These are phyloP conservation scores for Pharnaceum exiguum DNA, from an alignment of 148 eudicot genomes.

Conservation along the genomic window DNA sequence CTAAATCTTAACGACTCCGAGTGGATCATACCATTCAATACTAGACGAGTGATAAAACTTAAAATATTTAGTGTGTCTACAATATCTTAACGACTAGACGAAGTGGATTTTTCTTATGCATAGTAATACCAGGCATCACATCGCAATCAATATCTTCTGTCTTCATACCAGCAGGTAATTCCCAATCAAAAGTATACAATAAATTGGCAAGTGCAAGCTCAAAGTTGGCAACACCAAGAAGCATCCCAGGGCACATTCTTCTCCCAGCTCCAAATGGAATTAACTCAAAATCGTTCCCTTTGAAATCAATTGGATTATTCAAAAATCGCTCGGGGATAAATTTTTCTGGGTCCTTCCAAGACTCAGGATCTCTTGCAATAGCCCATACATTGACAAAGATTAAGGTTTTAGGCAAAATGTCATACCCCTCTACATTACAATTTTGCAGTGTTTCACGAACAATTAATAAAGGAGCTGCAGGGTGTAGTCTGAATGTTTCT, in stretches of 20 bases:
- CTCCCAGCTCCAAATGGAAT: constrained; percentile 43
- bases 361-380: constrained; percentile 30
- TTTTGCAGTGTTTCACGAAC: constrained; percentile 21
- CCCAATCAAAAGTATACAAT: constrained; percentile 37
- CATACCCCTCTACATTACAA: constrained; percentile 26
- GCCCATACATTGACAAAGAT: constrained; percentile 28
- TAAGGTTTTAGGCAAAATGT: constrained; percentile 23
- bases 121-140: constrained; percentile 27
- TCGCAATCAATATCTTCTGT: constrained; percentile 28
- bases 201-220: constrained; percentile 36
- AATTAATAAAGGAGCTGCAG: constrained; percentile 28
- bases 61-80: too few species aligned
- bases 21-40: too few species aligned
- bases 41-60: too few species aligned
- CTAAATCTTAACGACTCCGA: too few species aligned
- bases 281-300: constrained; percentile 27
- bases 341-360: constrained; percentile 25
- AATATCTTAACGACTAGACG: constrained; percentile 2
- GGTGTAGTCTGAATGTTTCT: constrained; percentile 32
- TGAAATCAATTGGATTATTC: constrained; percentile 21
- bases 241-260: constrained; percentile 35
- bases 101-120: constrained; percentile 36
- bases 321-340: constrained; percentile 34
- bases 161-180: constrained; percentile 24
- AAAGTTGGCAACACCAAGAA: constrained; percentile 24